Evolutionary conservation across 352 stramenopile species (phyloP), one percentile per base, ranked within the genome.

Genomic region (Phytophthora constricta): DNA sequence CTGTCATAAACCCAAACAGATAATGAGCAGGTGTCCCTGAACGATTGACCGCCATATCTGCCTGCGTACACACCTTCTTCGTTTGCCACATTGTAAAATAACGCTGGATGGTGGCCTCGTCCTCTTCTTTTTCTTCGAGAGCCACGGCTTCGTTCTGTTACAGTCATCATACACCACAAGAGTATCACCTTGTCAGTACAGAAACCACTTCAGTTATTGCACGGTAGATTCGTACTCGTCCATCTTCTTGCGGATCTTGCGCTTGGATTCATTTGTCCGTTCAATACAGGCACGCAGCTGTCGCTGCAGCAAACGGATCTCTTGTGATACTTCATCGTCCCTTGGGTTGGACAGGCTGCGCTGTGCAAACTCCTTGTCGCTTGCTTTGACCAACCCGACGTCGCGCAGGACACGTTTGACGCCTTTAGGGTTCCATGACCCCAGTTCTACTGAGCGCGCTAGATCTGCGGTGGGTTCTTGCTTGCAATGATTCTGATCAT

Each of bases 301-400:
- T 20, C 39, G 48, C 60, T 93, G 65, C 17, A 92, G 72, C 42
- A 63, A 43, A 16, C 83, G 83, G 23, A 93, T 86, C 60, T 93
- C 82, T 31, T 77, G 62, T 34, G 74, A 90, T 27, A 93, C 72
- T 56, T 90, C 78, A 62, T 93, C 85, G 34, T 92, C 83, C 28
- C 68, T 72, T 1, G 68, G 72, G 33, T 62, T 61, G 2, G 28
- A 63, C 42, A 88, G 48, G 31, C 41, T 58, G 26, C 58, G 49
- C 33, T 68, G 62, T 13, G 33, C 37, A 22, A 87, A 41, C 27
- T 77, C 68, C 0, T 70, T 58, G 1, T 76, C 62, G 20, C 31
- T 57, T 47, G 62, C 60, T 57, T 91, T 78, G 19, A 90, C 8
- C 26, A 93, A 59, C n/a, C 82, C 83, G n/a, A 85, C 69, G 20